phyloP scores from a whole-genome alignment of 768 basidiomycete genomes.

The Serendipita sp. region DNA sequence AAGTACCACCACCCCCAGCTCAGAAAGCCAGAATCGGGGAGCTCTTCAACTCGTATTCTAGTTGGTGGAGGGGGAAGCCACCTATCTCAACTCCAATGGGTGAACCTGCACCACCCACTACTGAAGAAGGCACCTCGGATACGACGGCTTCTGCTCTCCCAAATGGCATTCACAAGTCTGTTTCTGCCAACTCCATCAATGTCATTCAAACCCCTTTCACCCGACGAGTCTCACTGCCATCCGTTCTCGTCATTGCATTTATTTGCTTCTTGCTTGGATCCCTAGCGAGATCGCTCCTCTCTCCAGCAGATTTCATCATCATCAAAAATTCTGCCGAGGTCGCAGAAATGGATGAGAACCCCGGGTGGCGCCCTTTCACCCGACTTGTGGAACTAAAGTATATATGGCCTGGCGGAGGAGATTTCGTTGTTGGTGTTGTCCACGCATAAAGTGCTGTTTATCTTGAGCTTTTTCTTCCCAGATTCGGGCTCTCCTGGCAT shows the following conservation, averaged over 20 bases:
- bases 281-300: conserved; percentile 70
- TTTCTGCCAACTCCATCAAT: too few relatives aligned
- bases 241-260: conserved; percentile 59
- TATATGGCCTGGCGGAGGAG: conserved; percentile 18
- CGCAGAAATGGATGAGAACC: conserved; percentile 30
- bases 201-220: too few relatives aligned
- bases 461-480: not conserved
- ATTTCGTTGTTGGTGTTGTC: not conserved
- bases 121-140: too few relatives aligned
- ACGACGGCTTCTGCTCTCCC: too few relatives aligned
- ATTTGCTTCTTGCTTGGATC: conserved; percentile 88
- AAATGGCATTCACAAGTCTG: too few relatives aligned
- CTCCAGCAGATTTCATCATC: conserved; percentile 72
- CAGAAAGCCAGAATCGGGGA: too few relatives aligned
- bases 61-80: too few relatives aligned
- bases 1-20: too few relatives aligned
- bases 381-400: conserved; percentile 71
- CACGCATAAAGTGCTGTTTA: not conserved
- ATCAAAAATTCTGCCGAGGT: conserved; percentile 20
- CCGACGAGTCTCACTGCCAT: conserved; percentile 29
- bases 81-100: too few relatives aligned
- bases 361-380: conserved; percentile 68
- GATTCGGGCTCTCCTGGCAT: not conserved
- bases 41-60: too few relatives aligned
- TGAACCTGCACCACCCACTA: too few relatives aligned